Evolutionary conservation across 2,329 filamentous ascomycete genomes (phyloP), one percentile per base, ranked within the genome.

Genomic region (Simplicillium sp.): DNA sequence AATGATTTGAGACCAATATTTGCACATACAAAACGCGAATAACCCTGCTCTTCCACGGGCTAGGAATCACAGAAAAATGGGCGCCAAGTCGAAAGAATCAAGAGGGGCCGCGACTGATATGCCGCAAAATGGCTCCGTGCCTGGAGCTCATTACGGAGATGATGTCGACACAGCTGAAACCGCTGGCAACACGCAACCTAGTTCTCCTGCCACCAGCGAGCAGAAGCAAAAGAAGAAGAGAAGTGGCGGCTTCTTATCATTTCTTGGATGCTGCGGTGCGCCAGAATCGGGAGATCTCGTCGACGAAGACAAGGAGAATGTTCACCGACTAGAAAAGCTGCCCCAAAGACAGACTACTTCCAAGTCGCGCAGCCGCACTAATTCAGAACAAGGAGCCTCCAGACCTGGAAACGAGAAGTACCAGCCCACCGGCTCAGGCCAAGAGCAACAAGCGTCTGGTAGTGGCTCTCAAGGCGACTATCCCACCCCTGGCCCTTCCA

Each of bases 201-300:
- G 64, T 53, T 74, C 73, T 29, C 71, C 73, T 25, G 64, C 59
- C 8, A 63, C 65, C 39, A 67, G 66, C 40, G 59, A 65, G 29
- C 62, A 68, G 43, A 71, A 70, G 54, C 67, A 66, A 58, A 77
- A 76, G 60, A 77, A 76, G 60, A 74, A 73, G 56, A 70, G 68
- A 54, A 68, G 63, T 40, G 67, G 70, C 44, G 71, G 73, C n/a
- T 58, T 80, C 36, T 58, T 79, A 29, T 66, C 75, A 17, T 71
- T 86, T 41, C 67, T 87, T 44, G 77, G 73, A 45, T 87, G 82
- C 64, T 86, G 82, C 57, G 71, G 68, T 41, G 70, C 77, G 33
- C 77, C 80, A 38, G 79, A 82, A 46, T 70, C 75, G 47, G 70
- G 71, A 13, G 73, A 76, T 46, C 56, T 61, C 6, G 61, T 76